Evolutionary conservation across 768 basidiomycete species (phyloP).

Genomic region (Auricularia sp.): DNA sequence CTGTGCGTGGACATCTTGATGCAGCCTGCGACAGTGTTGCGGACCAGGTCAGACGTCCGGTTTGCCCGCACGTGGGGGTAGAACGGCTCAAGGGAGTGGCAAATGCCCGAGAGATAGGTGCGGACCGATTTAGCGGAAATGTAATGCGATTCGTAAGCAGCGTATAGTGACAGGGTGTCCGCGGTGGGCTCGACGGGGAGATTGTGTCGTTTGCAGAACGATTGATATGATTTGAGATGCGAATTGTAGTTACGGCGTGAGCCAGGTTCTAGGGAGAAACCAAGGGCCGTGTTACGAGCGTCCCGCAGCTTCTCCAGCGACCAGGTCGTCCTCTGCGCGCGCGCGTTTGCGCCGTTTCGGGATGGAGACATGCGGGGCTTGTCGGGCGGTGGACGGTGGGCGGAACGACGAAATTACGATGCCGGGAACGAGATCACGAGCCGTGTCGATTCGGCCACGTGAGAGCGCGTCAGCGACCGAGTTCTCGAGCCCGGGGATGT

Average conservation of each 20-base stretch:
- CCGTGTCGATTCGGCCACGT: neutral
- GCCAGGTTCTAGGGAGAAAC: neutral
- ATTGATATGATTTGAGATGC: constrained; percentile 27
- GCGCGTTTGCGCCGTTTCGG: neutral
- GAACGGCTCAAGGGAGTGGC: constrained; percentile 19
- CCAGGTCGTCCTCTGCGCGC: neutral
- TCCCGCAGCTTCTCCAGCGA: neutral
- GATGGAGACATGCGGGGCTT: neutral
- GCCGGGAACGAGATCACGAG: neutral
- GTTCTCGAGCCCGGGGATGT: neutral
- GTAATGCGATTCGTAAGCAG: constrained; percentile 25
- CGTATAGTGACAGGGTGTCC: constrained; percentile 27
- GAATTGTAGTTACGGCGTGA: constrained; percentile 11
- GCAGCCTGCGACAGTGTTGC: constrained; percentile 22
- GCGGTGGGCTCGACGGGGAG: constrained; percentile 26
- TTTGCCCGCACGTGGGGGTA: constrained; percentile 19
- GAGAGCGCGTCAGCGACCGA: neutral
- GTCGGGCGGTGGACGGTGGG: neutral
- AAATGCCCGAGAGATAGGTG: constrained; percentile 30
- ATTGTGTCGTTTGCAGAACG: constrained; percentile 22
- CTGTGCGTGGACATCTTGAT: constrained; percentile 12
- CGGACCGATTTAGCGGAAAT: constrained; percentile 27
- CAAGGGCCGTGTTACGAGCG: neutral
- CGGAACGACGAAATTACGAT: neutral
- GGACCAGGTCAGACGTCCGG: constrained; percentile 17